Base-by-base conservation (phyloP, 768 basidiomycete species). In the Tephrocybe sp. region DNA sequence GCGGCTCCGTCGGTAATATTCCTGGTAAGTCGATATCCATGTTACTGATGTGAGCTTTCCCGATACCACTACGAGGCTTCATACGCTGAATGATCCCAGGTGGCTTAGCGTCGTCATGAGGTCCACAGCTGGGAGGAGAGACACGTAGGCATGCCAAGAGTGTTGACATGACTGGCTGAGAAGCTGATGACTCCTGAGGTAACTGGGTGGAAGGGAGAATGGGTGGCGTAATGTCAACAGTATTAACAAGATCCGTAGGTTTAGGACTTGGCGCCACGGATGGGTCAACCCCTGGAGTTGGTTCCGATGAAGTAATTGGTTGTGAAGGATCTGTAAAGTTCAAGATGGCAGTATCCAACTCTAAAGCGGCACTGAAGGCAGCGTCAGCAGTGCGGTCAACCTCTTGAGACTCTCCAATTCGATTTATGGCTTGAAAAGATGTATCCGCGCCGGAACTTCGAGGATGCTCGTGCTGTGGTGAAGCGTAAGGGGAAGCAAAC, bases 61-160 rank as follows among this genome's bases (percentile, higher is more conserved):
- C 73, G 42, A 7, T 26, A 7, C 26, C 7, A 26, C 62, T 53
- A 14, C 75, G 71, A 41, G 68, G 65, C 65, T 70, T 78, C 69
- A 76, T 78, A 43, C 72, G 68, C 40, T 67, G 69, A 12, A 68
- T 51, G 10, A 74, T 62, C 8, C 72, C 69, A 5, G 66, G 32
- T 4, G 45, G 26, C 22, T 46, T 44, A 35, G 35, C 19, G 1
- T 45, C 46, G 11, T 52, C 52, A 19, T 6, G 35, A 33, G 35
- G 26, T 1, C 52, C 49, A 32, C n/a, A 10, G 1, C 20, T 22
- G 19, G 48, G 14, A 43, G 41, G 31, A 30, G 45, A 35, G 44
- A 30, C 26, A 19, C 23, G 31, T 36, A 36, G 36, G n/a, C 20
- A 31, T n/a, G 42, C 40, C 33, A 41, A 32, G 6, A 47, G 43